Base-by-base conservation (phyloP, 352 stramenopile species). In the Thalassiosira pacifica region DNA sequence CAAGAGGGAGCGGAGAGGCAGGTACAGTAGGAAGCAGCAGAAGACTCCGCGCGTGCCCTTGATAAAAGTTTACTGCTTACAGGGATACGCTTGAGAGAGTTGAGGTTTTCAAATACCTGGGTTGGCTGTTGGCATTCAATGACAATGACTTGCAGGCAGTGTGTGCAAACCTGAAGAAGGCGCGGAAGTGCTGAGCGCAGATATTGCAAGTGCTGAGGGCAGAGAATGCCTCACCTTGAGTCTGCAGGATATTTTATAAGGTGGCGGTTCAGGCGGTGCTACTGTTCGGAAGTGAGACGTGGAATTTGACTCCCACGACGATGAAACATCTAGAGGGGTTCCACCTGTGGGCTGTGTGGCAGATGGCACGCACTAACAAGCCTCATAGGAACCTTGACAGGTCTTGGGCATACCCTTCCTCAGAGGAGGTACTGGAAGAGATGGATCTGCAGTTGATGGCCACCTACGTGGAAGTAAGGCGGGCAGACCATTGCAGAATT, bases 201-300 rank as follows among this genome's bases (percentile, higher is more conserved):
- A 5, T 8, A 24, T 57, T 22, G 27, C 55, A 16, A 31, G 9
- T 64, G 11, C 27, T 64, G 55, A 9, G 55, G 22, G 11, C 55
- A 2, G 22, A 64, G 11, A 64, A 64, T 18, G 10, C 22, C 8
- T 18, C 4, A 18, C 55, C 55, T 34, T 34, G 55, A 22, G 45
- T 57, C 19, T 26, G 45, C 19, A 16, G 45, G 16, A 57, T 57
- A 16, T 57, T 57, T n/a, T 57, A 42, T 42, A 42, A 42, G 34
- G 34, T 10, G 4, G 10, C 34, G 4, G 10, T 42, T 60, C 52
- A 60, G 52, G 52, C 18, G 5, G 19, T 60, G 52, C 52, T 60
- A 42, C 34, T 42, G 10, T 42, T 42, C 10, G 55, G 55, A 27
- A 64, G 55, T 64, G 45, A 57, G 19, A 57, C 45, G n/a, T 64